Base-by-base conservation (phyloP, 257 asterid genomes). In the Plantago major region DNA sequence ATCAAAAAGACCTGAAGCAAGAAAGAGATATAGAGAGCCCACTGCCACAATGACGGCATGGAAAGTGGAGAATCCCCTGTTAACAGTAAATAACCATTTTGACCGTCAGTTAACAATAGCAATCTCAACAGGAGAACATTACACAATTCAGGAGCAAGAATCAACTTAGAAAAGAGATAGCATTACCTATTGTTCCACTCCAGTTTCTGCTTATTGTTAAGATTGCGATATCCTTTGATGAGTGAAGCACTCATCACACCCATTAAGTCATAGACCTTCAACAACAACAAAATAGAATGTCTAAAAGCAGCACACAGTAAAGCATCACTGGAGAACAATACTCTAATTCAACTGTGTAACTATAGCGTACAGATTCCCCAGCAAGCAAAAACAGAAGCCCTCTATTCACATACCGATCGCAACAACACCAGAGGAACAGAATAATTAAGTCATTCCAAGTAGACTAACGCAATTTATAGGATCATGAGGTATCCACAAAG, bases 1-100 rank as follows among this genome's bases (percentile, higher is more conserved):
- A 45, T 19, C 70, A 67, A 82, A 92, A 64, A 84, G 82, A 73
- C 71, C 84, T 1, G 95, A 86, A 66, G 43, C 74, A 67, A 73
- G 71, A 76, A 86, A 67, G 74, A 92, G 82, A 84, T 84, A 83
- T 12, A 86, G 74, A 65, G 95, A 76, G 75, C 77, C 89, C 66
- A 73, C 74, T 28, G 89, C 82, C 53, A 74, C 97, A 37, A 84
- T 62, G 62, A 92, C 53, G 18, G 99, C 93, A 51, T 92, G 99
- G 73, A 89, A 81, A 60, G 95, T 86, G 63, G 99, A 92, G 83
- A 92, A 88, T 0, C 95, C 96, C 78, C 98, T 92, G 88, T 70
- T 30, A 71, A 64, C 7, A 58, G 49, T 46, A 53, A 7, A 68
- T 59, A 44, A 53, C 43, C 61, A 60, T 5, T 18, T 44, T 47